These are phyloP conservation scores for Hericium coralloides DNA, from an alignment of 768 basidiomycete genomes.

Conservation along the genomic window DNA sequence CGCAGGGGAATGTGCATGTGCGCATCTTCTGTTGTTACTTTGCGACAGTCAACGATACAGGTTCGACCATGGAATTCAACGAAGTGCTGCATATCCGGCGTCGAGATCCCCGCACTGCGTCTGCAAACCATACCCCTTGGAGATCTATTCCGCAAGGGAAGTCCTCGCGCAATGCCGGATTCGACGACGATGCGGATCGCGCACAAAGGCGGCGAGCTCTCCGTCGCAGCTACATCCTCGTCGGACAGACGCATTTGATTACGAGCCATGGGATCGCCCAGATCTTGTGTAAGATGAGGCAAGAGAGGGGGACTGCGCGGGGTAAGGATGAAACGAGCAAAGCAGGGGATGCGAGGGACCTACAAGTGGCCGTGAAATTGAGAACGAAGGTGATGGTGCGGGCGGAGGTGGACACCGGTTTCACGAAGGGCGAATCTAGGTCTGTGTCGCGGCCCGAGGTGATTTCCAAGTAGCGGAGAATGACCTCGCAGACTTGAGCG, in stretches of 20 bases:
- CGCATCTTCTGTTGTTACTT: too few species aligned
- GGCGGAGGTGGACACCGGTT: neutral
- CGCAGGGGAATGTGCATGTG: too few species aligned
- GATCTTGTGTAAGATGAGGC: neutral
- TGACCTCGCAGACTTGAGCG: conserved; percentile 4
- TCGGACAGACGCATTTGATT: neutral
- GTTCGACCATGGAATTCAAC: too few species aligned
- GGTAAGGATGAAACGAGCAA: too few species aligned
- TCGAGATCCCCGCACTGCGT: too few species aligned
- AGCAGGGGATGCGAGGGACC: neutral
- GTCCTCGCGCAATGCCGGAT: conserved; percentile 12
- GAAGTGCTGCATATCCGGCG: too few species aligned
- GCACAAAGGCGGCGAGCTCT: neutral
- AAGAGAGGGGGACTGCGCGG: too few species aligned
- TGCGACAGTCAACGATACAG: too few species aligned
- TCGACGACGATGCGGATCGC: conserved; percentile 23
- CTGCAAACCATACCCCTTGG: too few species aligned
- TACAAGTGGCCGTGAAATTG: neutral
- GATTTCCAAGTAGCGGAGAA: conserved; percentile 5
- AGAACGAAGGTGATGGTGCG: neutral
- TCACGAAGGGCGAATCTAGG: neutral
- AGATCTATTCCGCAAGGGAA: too few species aligned
- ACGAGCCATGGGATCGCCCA: neutral
- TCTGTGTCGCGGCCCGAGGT: neutral
- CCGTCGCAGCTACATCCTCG: neutral